A percentile compares a stretch with the other conserved stretches of the same genome.
These are phyloP conservation scores for Podosphaera fusca DNA, from an alignment of 2,329 filamentous ascomycete species.

Conservation along the genomic window DNA sequence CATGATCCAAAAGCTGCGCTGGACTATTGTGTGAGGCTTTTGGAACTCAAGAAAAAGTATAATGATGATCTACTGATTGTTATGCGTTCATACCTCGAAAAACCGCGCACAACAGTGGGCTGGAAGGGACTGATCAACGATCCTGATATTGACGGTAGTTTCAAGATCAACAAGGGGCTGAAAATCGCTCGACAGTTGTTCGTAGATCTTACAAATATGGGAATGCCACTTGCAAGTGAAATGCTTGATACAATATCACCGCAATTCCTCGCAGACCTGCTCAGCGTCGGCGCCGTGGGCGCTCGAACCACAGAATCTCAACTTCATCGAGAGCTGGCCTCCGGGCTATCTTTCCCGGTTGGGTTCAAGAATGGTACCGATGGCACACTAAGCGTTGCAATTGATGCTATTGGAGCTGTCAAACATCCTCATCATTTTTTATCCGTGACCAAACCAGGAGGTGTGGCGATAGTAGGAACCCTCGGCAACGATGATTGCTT, in stretches of 20 bases:
- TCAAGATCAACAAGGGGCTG: slow-evolving; percentile 97
- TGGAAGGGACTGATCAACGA: slow-evolving; percentile 99
- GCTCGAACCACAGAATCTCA: slow-evolving; percentile 93
- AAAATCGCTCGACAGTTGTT: slow-evolving; percentile 73
- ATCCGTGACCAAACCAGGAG: slow-evolving; percentile 91
- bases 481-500: slow-evolving; percentile 93
- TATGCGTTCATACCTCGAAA: slow-evolving; percentile 97
- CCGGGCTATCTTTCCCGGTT: slow-evolving; percentile 86
- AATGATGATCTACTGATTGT: slow-evolving; percentile 77
- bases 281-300: slow-evolving; percentile 86
- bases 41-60: slow-evolving; percentile 69
- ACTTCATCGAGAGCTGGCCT: slow-evolving; percentile 85
- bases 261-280: slow-evolving; percentile 88
- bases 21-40: slow-evolving; percentile 72
- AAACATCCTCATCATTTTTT: slow-evolving; percentile 88
- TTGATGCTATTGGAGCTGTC: slow-evolving; percentile 82
- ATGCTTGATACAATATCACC: slow-evolving; percentile 97
- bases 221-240: slow-evolving; percentile 91
- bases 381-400: slow-evolving; percentile 70
- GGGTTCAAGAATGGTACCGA: slow-evolving; percentile 99
- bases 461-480: slow-evolving; percentile 86
- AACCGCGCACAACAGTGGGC: slow-evolving; percentile 88
- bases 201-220: slow-evolving; percentile 70
- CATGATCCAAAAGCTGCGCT: slow-evolving; percentile 81
- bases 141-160: slow-evolving; percentile 92